Base-by-base conservation (phyloP, 768 basidiomycete genomes). In the Tulasnella sp. region DNA sequence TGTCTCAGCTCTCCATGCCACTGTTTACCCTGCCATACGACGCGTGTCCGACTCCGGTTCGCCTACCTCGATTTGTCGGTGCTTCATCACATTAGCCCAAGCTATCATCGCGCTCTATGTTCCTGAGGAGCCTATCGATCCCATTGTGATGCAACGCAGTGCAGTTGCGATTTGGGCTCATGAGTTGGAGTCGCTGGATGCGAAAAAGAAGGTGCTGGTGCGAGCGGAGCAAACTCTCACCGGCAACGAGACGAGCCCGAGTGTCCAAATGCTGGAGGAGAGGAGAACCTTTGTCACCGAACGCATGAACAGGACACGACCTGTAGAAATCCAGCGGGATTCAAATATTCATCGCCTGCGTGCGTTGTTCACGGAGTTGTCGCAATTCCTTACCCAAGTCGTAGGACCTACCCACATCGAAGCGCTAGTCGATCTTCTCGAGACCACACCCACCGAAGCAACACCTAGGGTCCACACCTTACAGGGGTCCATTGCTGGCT, bases 51-150 rank as follows among this genome's bases (percentile, higher is more conserved):
- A 2, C 8, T 4, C 7, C 19, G 4, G 19, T 17, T 25, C 52
- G n/a, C 14, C n/a, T 23, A 2, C 5, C 37, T 15, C 36, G 12
- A 23, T 36, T 54, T 12, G 35, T 25, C 9, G 42, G 12, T 58
- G 70, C 73, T 70, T 65, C 56, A 40, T 88, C 31, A 75, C 75
- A 1, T 65, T 86, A 48, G 75, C 78, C 42, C 74, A 73, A 15
- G 62, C 82, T 53, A 68, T 92, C 23, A 66, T 90, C 21, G 73
- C 82, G 3, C 75, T 93, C 17, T 83, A 84, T 65, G 74, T 98
- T 36, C 91, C 96, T 0, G 77, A 89, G 66, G 71, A 79, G 1
- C 90, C 93, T 2, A 70, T 97, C 48, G 96, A 99, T 67, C 96
- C 96, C 25, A 81, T 83, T 6, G 81, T 80, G 21, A 75, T 82